Base-by-base conservation (phyloP, 306 rosid genomes). In the Mimosa pudica region DNA sequence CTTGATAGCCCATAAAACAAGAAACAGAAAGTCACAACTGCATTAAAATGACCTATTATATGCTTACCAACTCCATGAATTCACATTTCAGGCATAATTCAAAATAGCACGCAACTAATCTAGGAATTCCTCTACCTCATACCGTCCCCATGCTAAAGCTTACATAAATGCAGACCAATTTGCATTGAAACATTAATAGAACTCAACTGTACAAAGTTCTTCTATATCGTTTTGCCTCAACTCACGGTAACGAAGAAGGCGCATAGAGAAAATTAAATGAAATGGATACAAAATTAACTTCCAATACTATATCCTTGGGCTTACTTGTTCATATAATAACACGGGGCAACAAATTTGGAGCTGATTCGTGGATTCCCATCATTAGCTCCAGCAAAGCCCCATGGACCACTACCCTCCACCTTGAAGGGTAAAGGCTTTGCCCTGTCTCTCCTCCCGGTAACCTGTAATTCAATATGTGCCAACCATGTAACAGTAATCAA, bases 381-480 rank as follows among this genome's bases (percentile, higher is more conserved):
- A 82, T 95, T 95, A 45, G 97, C 97, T 57, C 98, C 98, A 41
- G 90, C 85, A 78, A 95, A 95, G 32, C 98, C 98, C 97, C 98
- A 91, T 3, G 88, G 82, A 60, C 98, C 94, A 48, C 84, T 81
- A 20, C 79, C 67, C 71, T 91, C 98, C 87, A 92, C 70, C 86
- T 89, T 95, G 87, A 95, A 95, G 61, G 98, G 90, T 83, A 92
- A 82, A 61, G 98, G 92, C 83, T 95, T 95, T 18, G 98, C 98
- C 85, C 97, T 90, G 52, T 95, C 98, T 84, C 98, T 89, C 85
- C 98, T 89, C 81, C 98, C 98, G 67, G 98, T 92, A 79, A 95
- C 98, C 98, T 95, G 91, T 57, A 73, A 64, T 82, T 75, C 68
- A 74, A 58, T 83, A 20, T 63, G 80, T 24, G 30, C 79, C 13